Conservation (phyloP, 202 grass and related monocot species). For the Carex arenaria region DNA sequence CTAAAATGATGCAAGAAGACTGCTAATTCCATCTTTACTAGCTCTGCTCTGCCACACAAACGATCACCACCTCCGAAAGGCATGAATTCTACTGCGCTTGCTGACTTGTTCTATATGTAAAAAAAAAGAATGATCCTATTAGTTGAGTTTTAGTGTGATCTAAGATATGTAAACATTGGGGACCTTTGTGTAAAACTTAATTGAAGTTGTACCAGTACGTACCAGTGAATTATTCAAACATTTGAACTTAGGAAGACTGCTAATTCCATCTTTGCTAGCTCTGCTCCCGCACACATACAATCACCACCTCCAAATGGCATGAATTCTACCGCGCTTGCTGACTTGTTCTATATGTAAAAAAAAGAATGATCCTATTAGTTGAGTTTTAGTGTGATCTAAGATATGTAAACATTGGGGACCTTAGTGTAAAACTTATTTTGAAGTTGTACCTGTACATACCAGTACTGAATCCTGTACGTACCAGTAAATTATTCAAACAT, state of each 20-base stretch:
- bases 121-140: neutral
- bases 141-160: neutral
- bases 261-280: too few species aligned
- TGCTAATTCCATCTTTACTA: slow-evolving; percentile 24
- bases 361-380: too few species aligned
- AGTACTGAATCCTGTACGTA: too few species aligned
- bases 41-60: slow-evolving; percentile 12
- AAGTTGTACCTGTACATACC: too few species aligned
- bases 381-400: neutral
- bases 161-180: neutral
- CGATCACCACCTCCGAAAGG: slow-evolving; percentile 17
- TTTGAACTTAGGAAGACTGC: neutral
- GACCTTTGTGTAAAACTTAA: neutral
- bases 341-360: too few species aligned
- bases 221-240: neutral
- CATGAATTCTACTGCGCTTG: neutral
- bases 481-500: neutral
- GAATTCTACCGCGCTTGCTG: too few species aligned
- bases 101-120: neutral
- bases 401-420: neutral
- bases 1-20: slow-evolving; percentile 29
- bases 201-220: neutral
- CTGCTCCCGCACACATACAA: too few species aligned
- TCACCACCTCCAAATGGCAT: too few species aligned
- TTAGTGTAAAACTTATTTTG: too few species aligned